Evolutionary conservation across 1,139 yeast genomes (phyloP).

Genomic region (Suhomyces panamericanus): DNA sequence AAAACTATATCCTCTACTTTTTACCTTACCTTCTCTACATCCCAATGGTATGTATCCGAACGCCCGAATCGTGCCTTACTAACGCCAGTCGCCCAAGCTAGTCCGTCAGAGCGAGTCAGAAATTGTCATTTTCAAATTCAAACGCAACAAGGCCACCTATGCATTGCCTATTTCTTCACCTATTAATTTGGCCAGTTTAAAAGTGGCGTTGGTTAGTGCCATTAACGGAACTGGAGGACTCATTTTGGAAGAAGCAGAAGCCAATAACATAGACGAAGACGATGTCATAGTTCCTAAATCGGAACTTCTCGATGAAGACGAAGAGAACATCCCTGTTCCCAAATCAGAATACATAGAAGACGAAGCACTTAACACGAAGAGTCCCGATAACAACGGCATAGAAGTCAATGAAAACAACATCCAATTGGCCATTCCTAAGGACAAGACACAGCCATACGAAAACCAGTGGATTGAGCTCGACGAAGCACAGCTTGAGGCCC

Average conservation of each 20-base stretch:
- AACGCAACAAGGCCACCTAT: conserved; percentile 45
- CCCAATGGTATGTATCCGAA: not conserved
- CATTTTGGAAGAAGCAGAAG: conserved; percentile 19
- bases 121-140: conserved; percentile 42
- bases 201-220: conserved; percentile 32
- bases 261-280: conserved; percentile 19
- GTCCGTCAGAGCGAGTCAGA: conserved; percentile 18
- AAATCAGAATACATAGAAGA: conserved; percentile 29
- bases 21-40: too few relatives aligned
- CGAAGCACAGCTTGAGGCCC: conserved; percentile 24
- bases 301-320: conserved; percentile 23
- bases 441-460: conserved; percentile 38
- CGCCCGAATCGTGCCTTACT: not conserved
- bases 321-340: conserved; percentile 29
- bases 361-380: not conserved
- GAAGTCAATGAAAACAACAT: conserved; percentile 23
- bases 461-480: conserved; percentile 43
- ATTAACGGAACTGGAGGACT: conserved; percentile 54
- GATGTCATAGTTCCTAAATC: conserved; percentile 34
- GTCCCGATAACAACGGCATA: not conserved
- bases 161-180: conserved; percentile 33
- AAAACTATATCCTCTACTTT: too few relatives aligned
- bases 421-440: conserved; percentile 45
- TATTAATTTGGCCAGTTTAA: conserved; percentile 27
- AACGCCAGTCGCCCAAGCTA: conserved; percentile 32